Conservation (phyloP, 2,329 filamentous ascomycete species). For the Trichoderma atrobrunneum region DNA sequence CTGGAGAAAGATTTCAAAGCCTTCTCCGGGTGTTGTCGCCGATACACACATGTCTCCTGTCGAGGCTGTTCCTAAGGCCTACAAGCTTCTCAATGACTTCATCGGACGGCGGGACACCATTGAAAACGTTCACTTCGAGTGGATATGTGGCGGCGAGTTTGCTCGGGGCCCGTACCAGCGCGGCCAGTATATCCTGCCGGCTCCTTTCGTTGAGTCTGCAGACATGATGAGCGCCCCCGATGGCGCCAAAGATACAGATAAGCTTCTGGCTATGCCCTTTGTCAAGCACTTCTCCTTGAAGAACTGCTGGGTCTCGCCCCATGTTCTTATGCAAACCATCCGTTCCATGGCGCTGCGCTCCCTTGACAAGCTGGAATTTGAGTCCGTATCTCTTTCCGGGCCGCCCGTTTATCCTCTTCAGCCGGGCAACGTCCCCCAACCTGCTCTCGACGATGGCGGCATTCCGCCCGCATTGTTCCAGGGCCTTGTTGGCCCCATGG, state of each 20-base stretch:
- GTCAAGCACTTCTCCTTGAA: conserved; percentile 59
- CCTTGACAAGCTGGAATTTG: conserved; percentile 55
- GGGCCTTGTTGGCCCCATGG: neutral
- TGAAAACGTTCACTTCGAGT: conserved; percentile 61
- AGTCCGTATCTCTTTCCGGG: conserved; percentile 63
- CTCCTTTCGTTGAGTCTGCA: conserved; percentile 47
- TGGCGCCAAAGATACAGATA: conserved; percentile 33
- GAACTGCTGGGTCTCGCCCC: conserved; percentile 67
- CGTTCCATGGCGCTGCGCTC: conserved; percentile 43
- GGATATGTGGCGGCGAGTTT: conserved; percentile 65
- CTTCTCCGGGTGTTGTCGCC: conserved; percentile 49
- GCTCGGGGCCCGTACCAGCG: conserved; percentile 59
- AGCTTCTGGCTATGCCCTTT: conserved; percentile 52
- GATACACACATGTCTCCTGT: conserved; percentile 50
- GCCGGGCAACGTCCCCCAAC: conserved; percentile 12
- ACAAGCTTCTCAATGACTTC: conserved; percentile 49
- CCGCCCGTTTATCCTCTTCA: conserved; percentile 33
- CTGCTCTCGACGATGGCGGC: neutral
- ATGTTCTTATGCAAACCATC: conserved; percentile 53
- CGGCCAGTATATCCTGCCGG: conserved; percentile 61
- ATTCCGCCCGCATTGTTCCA: neutral
- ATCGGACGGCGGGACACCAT: conserved; percentile 50
- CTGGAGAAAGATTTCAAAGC: conserved; percentile 59
- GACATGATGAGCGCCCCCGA: conserved; percentile 31
- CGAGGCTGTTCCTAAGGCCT: conserved; percentile 49